Conservation (phyloP, 2,329 filamentous ascomycete species). For the Westerdykella aurantiaca region DNA sequence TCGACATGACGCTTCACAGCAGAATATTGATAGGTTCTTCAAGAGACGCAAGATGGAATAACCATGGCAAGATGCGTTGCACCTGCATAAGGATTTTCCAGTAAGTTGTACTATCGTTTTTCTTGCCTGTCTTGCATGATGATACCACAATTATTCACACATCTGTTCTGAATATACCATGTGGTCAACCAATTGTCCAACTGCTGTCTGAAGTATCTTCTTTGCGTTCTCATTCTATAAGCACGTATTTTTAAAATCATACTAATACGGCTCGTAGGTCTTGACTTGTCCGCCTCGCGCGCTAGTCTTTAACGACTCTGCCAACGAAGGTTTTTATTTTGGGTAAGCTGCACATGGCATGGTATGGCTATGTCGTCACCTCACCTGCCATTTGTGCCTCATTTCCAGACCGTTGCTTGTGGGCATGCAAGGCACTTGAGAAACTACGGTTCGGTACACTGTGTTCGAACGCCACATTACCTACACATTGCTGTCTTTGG, state of each 20-base stretch:
- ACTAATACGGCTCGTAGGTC: too few relatives aligned
- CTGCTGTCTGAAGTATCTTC: slow-evolving; percentile 64
- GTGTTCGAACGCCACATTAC: too few relatives aligned
- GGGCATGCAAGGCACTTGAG: too few relatives aligned
- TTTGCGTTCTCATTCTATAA: background rate
- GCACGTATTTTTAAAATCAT: background rate
- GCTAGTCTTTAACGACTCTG: too few relatives aligned
- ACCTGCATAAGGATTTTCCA: background rate
- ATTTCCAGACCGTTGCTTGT: too few relatives aligned
- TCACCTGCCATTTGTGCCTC: too few relatives aligned
- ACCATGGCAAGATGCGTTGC: background rate
- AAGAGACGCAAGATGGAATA: slow-evolving; percentile 49
- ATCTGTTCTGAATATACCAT: slow-evolving; percentile 72
- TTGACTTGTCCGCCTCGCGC: too few relatives aligned
- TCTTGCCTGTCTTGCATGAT: slow-evolving; percentile 41
- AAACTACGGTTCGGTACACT: too few relatives aligned
- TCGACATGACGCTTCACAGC: slow-evolving; percentile 68
- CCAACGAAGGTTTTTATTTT: too few relatives aligned
- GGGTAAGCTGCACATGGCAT: too few relatives aligned
- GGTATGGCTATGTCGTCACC: too few relatives aligned
- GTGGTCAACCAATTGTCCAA: slow-evolving; percentile 71
- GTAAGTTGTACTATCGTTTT: slow-evolving; percentile 20
- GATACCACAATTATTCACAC: slow-evolving; percentile 63
- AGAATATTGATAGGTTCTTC: slow-evolving; percentile 73
- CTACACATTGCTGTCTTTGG: too few relatives aligned